A percentile compares a stretch with the other conserved stretches of the same genome.
These are phyloP conservation scores for Penicillium waksmanii DNA, from an alignment of 495 filamentous ascomycete genomes.

Conservation along the genomic window DNA sequence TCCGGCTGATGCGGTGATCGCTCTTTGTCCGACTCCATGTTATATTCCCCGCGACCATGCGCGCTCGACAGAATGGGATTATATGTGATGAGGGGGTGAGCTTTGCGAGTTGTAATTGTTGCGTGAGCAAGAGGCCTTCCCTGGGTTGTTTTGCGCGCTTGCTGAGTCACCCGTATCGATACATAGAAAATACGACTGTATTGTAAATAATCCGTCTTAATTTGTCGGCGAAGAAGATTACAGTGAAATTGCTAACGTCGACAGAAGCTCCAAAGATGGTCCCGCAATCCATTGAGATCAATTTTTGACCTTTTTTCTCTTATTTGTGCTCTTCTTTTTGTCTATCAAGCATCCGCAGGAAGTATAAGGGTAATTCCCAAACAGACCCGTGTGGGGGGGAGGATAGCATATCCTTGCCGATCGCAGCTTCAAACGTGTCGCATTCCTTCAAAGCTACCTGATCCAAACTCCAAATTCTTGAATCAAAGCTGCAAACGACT, in stretches of 20 bases:
- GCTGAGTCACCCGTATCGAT: constrained; percentile 25
- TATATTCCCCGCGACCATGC: constrained; percentile 21
- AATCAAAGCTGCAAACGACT: too few species aligned
- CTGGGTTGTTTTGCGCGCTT: constrained; percentile 22
- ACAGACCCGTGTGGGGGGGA: constrained; percentile 2
- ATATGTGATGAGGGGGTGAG: not conserved
- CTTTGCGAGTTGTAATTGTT: constrained; percentile 13
- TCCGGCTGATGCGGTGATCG: constrained; percentile 42
- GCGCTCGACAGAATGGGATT: constrained; percentile 7
- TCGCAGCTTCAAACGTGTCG: constrained; percentile 13
- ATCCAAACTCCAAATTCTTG: not conserved
- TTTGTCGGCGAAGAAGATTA: not conserved
- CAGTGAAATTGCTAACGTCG: not conserved
- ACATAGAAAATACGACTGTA: constrained; percentile 5
- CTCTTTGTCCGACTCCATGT: constrained; percentile 41
- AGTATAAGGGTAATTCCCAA: constrained; percentile 7
- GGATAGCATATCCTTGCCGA: constrained; percentile 10
- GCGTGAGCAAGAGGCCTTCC: constrained; percentile 14
- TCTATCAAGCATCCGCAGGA: not conserved
- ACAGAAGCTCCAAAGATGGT: not conserved
- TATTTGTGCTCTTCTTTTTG: not conserved
- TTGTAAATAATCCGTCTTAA: not conserved
- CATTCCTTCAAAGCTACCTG: not conserved
- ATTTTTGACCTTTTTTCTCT: not conserved
- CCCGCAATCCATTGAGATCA: not conserved